Base-by-base conservation (phyloP, 805 yeast genomes). In the Lipomyces oligophaga region DNA sequence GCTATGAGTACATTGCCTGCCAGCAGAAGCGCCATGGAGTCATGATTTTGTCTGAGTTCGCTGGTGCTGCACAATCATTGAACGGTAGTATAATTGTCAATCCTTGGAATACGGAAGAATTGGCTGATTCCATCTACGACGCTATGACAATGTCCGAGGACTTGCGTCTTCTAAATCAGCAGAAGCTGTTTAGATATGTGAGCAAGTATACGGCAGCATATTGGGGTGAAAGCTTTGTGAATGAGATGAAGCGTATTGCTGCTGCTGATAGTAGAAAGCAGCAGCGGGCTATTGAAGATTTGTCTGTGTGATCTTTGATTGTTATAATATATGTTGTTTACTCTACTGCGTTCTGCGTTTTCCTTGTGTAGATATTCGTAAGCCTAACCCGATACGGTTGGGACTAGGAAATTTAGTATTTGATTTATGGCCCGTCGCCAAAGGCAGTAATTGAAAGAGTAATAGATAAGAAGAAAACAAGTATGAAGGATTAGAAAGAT, bases 21-120 rank as follows among this genome's bases (percentile, higher is more conserved):
- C 98, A 93, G 67, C 77, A 80, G 53, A 81, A 81, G 38, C 80
- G 80, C 52, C 81, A 87, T 54, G 99, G 99, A 6, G 80, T 88
- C 2, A 73, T 93, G 58, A 85, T 93, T 39, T 66, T 93, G 53
- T 83, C 95, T 34, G 99, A 93, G 68, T 93, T 93, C 69, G 93
- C 98, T 0, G 99, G 99, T 39, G 98, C 98, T n/a, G 97, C 98
- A 0, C 99, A 93, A 68, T 84, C 95, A 1, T 72, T 93, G 54
- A 90, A 93, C 62, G 99, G 99, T 20, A 88, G 96, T 1, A 65
- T 90, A 11, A 79, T 93, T 49, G 95, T 93, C 18, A 93, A 93
- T 62, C 99, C 99, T 2, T 93, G 99, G 99, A 93, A 90, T 64
- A 90, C 89, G 19, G 98, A 93, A 58, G 98, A 93, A 58, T 67